Evolutionary conservation across 192 early-diverging fungal genomes (phyloP).

Genomic region (Coemansia sp.): DNA sequence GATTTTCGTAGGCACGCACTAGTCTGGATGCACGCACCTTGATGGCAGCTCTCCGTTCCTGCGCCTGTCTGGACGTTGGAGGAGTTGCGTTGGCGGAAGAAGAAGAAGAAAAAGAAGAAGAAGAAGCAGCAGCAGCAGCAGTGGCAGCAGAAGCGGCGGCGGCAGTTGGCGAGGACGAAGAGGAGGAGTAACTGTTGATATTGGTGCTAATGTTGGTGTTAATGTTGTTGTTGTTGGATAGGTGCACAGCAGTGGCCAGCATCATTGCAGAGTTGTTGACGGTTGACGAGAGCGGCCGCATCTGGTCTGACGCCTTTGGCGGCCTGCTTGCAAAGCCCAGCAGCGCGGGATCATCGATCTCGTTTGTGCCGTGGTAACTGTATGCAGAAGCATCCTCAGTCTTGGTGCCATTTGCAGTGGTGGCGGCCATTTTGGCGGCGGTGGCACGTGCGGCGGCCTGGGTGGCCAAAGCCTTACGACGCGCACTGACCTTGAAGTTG

Average conservation of each 20-base stretch:
- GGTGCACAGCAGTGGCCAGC: constrained; percentile 40
- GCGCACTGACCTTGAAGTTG: constrained; percentile 42
- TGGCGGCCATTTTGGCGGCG: constrained; percentile 10
- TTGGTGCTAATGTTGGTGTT: no score
- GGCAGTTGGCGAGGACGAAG: no score
- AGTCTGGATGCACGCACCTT: constrained; percentile 35
- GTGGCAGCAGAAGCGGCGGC: no score
- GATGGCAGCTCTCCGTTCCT: constrained; percentile 27
- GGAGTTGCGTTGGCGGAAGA: constrained; percentile 17
- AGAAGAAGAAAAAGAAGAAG: no score
- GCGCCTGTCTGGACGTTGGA: constrained; percentile 15
- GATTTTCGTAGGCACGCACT: constrained; percentile 47
- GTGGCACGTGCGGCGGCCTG: constrained; percentile 13
- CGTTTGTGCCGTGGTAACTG: background rate
- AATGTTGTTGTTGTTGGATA: background rate
- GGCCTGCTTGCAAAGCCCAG: constrained; percentile 15
- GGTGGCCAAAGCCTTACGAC: constrained; percentile 26
- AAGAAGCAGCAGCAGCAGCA: no score
- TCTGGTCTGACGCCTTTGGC: constrained; percentile 25
- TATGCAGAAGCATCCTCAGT: background rate
- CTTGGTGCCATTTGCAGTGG: background rate
- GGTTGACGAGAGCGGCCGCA: constrained; percentile 49
- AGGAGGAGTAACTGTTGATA: no score
- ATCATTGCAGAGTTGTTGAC: constrained; percentile 49
- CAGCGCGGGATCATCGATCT: constrained; percentile 2